A percentile compares a stretch with the other conserved stretches of the same genome.
These are phyloP conservation scores for Ogataea nonfermentans DNA, from an alignment of 805 yeast genomes.

Conservation along the genomic window DNA sequence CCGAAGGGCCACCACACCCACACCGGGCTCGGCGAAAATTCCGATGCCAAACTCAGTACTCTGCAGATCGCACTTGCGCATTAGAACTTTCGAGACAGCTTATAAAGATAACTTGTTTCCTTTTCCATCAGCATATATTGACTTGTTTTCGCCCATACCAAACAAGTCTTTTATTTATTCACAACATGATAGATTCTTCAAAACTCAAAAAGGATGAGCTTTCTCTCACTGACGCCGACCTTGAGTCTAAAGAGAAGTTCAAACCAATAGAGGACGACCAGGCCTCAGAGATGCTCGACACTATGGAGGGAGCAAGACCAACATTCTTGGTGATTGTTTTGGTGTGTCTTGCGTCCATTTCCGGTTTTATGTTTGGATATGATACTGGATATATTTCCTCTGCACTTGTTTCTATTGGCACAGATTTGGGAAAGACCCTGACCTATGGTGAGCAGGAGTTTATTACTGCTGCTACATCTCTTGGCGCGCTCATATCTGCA, in stretches of 20 bases:
- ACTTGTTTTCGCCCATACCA: not conserved
- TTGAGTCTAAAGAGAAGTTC: constrained; percentile 4
- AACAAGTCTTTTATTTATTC: not conserved
- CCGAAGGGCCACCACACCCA: constrained; percentile 5
- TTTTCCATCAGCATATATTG: not conserved
- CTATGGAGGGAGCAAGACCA: constrained; percentile 48
- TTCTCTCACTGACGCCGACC: constrained; percentile 3
- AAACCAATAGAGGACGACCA: constrained; percentile 9
- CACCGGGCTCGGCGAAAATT: constrained; percentile 13
- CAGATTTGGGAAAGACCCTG: constrained; percentile 62
- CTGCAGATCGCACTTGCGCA: constrained; percentile 3
- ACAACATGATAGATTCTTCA: not conserved
- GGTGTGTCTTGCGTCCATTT: constrained; percentile 78
- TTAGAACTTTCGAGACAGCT: constrained; percentile 14
- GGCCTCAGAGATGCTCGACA: constrained; percentile 3
- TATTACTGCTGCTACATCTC: constrained; percentile 91
- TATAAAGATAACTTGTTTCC: constrained; percentile 2
- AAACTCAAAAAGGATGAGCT: constrained; percentile 1
- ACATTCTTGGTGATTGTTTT: constrained; percentile 63
- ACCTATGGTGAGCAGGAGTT: constrained; percentile 81
- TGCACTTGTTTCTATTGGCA: constrained; percentile 82
- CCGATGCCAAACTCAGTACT: constrained; percentile 11
- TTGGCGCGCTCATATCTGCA: constrained; percentile 87
- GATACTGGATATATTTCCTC: constrained; percentile 97
- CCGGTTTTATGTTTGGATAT: constrained; percentile 96